Evolutionary conservation across 2,329 filamentous ascomycete species (phyloP).

Genomic region (Lizonia empirigonia): DNA sequence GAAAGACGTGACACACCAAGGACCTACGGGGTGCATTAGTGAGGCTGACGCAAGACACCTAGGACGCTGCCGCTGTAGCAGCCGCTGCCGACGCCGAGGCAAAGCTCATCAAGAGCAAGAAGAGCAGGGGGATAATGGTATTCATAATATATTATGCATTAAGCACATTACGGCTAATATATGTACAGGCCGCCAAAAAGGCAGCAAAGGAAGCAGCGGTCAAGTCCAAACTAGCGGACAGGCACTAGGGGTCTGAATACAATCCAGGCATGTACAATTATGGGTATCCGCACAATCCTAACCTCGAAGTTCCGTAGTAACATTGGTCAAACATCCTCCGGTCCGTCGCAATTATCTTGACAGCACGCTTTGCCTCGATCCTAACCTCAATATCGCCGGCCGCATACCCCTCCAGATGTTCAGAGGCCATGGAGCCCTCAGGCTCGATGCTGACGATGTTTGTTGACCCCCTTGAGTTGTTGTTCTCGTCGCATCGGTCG

Average conservation of each 20-base stretch:
- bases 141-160: not conserved
- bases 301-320: too few species aligned
- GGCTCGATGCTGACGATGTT: slow-evolving; percentile 1
- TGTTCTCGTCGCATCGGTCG: not conserved
- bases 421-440: slow-evolving; percentile 1
- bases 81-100: not conserved
- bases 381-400: not conserved
- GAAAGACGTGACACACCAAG: slow-evolving; percentile 5
- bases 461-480: not conserved
- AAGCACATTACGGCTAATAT: not conserved
- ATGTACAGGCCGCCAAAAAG: not conserved
- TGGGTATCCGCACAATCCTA: too few species aligned
- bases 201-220: not conserved
- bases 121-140: slow-evolving; percentile 18
- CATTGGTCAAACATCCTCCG: too few species aligned
- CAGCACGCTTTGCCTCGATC: not conserved
- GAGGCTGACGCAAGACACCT: not conserved
- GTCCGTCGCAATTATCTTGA: too few species aligned
- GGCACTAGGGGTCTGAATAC: too few species aligned
- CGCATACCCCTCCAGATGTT: not conserved
- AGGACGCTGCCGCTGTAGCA: not conserved
- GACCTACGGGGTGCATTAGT: not conserved
- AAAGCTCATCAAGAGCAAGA: slow-evolving; percentile 19
- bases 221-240: not conserved
- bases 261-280: too few species aligned